phyloP scores from a whole-genome alignment of 768 basidiomycete species.

The Pleurotus platypus region DNA sequence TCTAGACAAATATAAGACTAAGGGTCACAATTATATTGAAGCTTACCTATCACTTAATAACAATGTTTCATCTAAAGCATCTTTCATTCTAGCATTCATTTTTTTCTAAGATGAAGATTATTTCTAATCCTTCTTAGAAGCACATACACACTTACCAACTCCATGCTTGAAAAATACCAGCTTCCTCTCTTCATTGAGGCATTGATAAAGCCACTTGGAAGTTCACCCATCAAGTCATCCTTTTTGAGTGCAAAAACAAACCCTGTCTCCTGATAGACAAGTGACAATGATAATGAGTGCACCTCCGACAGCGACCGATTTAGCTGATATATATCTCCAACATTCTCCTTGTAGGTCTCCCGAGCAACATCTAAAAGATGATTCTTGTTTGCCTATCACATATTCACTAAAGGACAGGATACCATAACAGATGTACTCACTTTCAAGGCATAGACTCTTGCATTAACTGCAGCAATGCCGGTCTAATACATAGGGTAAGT shows the following conservation, averaged over 20 bases:
- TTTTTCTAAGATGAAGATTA: constrained; percentile 55
- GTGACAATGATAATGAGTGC: constrained; percentile 59
- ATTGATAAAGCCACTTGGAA: constrained; percentile 74
- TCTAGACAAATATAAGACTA: constrained; percentile 31
- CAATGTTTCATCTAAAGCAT: constrained; percentile 86
- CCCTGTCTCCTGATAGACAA: constrained; percentile 70
- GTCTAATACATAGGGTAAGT: constrained; percentile 36
- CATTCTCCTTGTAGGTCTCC: constrained; percentile 91
- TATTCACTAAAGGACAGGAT: not conserved
- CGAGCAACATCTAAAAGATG: constrained; percentile 90
- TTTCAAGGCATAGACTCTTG: constrained; percentile 87
- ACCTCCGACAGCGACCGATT: constrained; percentile 55
- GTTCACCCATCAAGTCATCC: constrained; percentile 54
- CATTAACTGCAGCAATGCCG: constrained; percentile 70
- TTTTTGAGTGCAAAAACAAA: constrained; percentile 76
- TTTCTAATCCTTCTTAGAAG: not conserved
- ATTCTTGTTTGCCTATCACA: constrained; percentile 64
- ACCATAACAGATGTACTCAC: constrained; percentile 23
- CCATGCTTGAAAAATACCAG: constrained; percentile 75
- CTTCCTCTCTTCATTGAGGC: constrained; percentile 62
- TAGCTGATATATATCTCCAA: constrained; percentile 80
- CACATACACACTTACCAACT: constrained; percentile 53
- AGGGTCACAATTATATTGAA: not conserved
- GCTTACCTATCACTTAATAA: constrained; percentile 77
- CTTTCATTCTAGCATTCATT: constrained; percentile 84